phyloP scores from a whole-genome alignment of 768 basidiomycete genomes.

The Cyclocybe cylindracea region DNA sequence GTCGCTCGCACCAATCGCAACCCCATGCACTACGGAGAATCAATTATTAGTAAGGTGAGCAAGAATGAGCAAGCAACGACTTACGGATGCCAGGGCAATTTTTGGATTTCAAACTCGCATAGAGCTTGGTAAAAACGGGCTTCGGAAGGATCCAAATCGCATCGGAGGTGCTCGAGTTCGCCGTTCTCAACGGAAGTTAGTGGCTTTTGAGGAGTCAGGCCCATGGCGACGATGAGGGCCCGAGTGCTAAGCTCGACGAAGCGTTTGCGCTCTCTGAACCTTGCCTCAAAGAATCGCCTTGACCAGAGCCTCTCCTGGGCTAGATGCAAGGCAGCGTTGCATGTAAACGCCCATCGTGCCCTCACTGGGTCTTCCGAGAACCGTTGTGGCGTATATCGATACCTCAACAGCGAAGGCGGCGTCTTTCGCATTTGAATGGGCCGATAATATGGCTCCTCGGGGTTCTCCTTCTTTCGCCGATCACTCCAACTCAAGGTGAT shows the following conservation, averaged over 20 bases:
- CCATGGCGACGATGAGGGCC: slow-evolving; percentile 27
- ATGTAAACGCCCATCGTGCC: slow-evolving; percentile 36
- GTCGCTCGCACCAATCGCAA: slow-evolving; percentile 33
- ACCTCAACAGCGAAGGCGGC: slow-evolving; percentile 30
- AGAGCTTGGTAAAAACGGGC: slow-evolving; percentile 35
- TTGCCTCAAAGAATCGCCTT: slow-evolving; percentile 28
- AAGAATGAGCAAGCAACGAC: slow-evolving; percentile 8
- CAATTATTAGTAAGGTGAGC: background rate
- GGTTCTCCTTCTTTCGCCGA: slow-evolving; percentile 20
- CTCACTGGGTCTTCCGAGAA: slow-evolving; percentile 29
- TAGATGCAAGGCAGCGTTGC: slow-evolving; percentile 28
- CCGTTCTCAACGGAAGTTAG: slow-evolving; percentile 25
- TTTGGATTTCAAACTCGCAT: slow-evolving; percentile 32
- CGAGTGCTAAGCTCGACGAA: slow-evolving; percentile 32
- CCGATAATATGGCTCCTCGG: slow-evolving; percentile 18
- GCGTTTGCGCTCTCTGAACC: slow-evolving; percentile 28
- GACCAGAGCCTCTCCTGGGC: slow-evolving; percentile 33
- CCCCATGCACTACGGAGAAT: slow-evolving; percentile 16
- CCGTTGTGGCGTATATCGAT: slow-evolving; percentile 26
- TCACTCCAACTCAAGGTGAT: slow-evolving; percentile 23
- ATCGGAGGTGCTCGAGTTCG: slow-evolving; percentile 30
- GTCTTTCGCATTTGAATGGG: slow-evolving; percentile 27
- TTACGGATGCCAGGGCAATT: slow-evolving; percentile 37
- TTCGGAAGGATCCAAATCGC: slow-evolving; percentile 31
- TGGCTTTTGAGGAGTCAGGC: slow-evolving; percentile 30